Percentiles rank a stretch among this genome's conserved stretches.
phyloP scores from a whole-genome alignment of 2,329 filamentous ascomycete genomes.

The Lojkania enalia region DNA sequence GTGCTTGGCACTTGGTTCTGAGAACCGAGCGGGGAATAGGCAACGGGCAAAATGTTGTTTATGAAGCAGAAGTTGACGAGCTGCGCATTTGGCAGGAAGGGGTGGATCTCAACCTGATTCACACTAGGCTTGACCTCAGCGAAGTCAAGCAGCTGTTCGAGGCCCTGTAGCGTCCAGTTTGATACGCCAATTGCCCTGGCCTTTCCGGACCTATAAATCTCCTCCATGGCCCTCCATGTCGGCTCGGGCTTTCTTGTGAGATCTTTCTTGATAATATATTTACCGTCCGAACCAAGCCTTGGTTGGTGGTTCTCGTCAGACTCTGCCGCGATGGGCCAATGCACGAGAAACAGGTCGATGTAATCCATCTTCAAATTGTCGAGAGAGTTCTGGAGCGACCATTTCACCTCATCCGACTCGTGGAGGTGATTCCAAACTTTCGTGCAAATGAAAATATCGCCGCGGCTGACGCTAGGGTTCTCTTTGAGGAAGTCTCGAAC shows the following conservation, averaged over 20 bases:
- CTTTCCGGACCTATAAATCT: conserved; percentile 62
- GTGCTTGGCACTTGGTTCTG: conserved; percentile 71
- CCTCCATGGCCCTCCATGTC: conserved; percentile 71
- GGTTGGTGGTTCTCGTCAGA: conserved; percentile 58
- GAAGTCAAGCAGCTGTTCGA: conserved; percentile 68
- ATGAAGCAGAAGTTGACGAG: conserved; percentile 61
- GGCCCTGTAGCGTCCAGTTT: conserved; percentile 69
- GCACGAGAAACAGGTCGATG: conserved; percentile 71
- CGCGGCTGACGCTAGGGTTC: conserved; percentile 58
- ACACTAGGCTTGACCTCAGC: conserved; percentile 69
- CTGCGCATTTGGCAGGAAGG: conserved; percentile 68
- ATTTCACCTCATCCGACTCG: conserved; percentile 62
- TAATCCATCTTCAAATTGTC: conserved; percentile 64
- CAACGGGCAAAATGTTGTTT: conserved; percentile 63
- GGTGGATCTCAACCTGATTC: conserved; percentile 76
- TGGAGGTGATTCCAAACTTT: conserved; percentile 66
- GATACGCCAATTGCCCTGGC: conserved; percentile 71
- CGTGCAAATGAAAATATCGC: conserved; percentile 71
- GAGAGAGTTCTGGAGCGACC: conserved; percentile 64
- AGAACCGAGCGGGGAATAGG: conserved; percentile 70
- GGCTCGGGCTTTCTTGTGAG: conserved; percentile 69
- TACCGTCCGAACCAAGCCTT: conserved; percentile 57
- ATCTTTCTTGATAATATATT: conserved; percentile 66
- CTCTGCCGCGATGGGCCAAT: conserved; percentile 59
- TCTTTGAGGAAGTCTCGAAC: conserved; percentile 61